phyloP scores from a whole-genome alignment of 768 basidiomycete species.

The Suillus cothurnatus region DNA sequence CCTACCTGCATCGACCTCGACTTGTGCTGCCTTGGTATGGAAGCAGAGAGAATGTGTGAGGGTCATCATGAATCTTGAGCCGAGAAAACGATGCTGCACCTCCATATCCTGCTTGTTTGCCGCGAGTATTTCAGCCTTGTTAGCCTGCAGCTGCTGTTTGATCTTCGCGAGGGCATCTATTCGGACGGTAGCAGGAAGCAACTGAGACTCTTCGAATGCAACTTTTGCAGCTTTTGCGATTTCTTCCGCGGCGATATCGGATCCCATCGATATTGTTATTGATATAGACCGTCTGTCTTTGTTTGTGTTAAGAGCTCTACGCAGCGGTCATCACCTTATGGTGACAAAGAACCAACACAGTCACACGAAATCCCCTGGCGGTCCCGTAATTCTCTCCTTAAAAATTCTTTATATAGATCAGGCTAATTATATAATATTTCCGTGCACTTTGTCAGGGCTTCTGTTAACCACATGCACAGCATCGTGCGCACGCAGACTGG shows the following conservation, averaged over 20 bases:
- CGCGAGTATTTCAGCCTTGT: conserved; percentile 67
- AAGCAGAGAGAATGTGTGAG: conserved; percentile 3
- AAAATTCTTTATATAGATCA: neutral
- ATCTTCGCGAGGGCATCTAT: conserved; percentile 74
- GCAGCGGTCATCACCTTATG: too few relatives aligned
- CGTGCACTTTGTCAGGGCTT: neutral
- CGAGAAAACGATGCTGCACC: conserved; percentile 41
- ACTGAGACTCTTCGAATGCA: conserved; percentile 88
- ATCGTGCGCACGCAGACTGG: neutral
- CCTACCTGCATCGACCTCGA: conserved; percentile 78
- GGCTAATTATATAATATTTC: neutral
- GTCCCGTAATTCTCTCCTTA: neutral
- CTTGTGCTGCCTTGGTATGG: conserved; percentile 63
- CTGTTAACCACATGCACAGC: neutral
- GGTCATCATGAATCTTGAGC: neutral
- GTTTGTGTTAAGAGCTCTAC: too few relatives aligned
- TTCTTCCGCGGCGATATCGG: conserved; percentile 38
- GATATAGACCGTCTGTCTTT: too few relatives aligned
- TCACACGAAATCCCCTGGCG: neutral
- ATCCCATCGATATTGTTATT: neutral
- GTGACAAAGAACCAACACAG: too few relatives aligned
- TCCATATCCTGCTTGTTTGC: conserved; percentile 85
- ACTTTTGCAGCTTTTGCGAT: conserved; percentile 81
- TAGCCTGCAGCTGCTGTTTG: conserved; percentile 59
- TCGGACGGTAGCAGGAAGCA: conserved; percentile 68